Conservation (phyloP, 441 rosid genomes). For the Viola pubescens region DNA sequence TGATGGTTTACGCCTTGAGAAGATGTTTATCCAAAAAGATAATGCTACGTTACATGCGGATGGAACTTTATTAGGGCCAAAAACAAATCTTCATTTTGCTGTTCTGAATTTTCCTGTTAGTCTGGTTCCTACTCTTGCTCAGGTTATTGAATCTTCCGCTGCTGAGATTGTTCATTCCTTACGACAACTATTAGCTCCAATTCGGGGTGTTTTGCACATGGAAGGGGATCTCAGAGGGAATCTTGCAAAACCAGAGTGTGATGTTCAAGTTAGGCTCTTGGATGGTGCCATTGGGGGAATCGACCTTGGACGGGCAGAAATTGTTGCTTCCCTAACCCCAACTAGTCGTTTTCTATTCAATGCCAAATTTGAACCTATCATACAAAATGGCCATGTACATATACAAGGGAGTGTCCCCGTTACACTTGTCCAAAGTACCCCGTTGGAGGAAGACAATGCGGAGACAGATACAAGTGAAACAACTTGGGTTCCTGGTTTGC, state of each 20-base stretch:
- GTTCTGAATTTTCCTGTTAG: constrained; percentile 95
- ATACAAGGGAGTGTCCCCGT: constrained; percentile 95
- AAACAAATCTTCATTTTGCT: constrained; percentile 97
- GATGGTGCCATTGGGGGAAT: constrained; percentile 98
- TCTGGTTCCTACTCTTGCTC: constrained; percentile 88
- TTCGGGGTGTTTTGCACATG: constrained; percentile 92
- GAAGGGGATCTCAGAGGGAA: constrained; percentile 99
- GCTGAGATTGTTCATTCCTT: constrained; percentile 74
- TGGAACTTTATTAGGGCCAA: constrained; percentile 88
- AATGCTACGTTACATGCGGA: constrained; percentile 98
- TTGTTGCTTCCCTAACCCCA: constrained; percentile 93
- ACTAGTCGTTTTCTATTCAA: constrained; percentile 90
- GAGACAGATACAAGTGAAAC: constrained; percentile 50
- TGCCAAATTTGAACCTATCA: constrained; percentile 82
- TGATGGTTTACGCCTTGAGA: constrained; percentile 93
- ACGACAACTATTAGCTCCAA: constrained; percentile 80
- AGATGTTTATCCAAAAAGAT: constrained; percentile 91
- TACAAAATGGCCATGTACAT: constrained; percentile 95
- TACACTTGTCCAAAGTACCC: constrained; percentile 53
- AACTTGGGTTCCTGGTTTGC: constrained; percentile 72
- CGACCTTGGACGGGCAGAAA: constrained; percentile 96
- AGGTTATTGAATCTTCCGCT: constrained; percentile 92
- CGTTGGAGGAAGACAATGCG: constrained; percentile 53
- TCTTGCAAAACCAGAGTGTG: constrained; percentile 94
- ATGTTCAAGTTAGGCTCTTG: constrained; percentile 91